Evolutionary conservation across 371 early-diverging fungal genomes (phyloP).

Genomic region (Mucor saturninus): DNA sequence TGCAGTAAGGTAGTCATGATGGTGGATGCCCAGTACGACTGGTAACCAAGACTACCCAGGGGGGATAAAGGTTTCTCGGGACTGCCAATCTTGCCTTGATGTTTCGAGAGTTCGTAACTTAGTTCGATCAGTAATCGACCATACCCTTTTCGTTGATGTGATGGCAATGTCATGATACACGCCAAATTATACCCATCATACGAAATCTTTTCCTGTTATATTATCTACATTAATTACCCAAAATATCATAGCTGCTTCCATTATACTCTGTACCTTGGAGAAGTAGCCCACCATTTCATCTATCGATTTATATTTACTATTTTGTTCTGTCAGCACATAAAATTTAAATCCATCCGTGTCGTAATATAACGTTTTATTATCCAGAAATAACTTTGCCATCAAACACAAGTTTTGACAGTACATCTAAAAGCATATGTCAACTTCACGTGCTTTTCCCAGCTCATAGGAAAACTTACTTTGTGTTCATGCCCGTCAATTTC

Average conservation of each 20-base stretch:
- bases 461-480: slow-evolving; percentile 50
- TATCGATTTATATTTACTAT: slow-evolving; percentile 37
- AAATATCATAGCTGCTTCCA: background rate
- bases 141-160: slow-evolving; percentile 86
- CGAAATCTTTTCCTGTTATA: slow-evolving; percentile 68
- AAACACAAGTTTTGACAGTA: slow-evolving; percentile 97
- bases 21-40: slow-evolving; percentile 76
- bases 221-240: background rate
- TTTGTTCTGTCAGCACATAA: slow-evolving; percentile 87
- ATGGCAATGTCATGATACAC: slow-evolving; percentile 86
- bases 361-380: slow-evolving; percentile 98
- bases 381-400: slow-evolving; percentile 94
- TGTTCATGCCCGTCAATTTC: slow-evolving; percentile 92
- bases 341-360: slow-evolving; percentile 98
- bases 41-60: slow-evolving; percentile 72
- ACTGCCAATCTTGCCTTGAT: slow-evolving; percentile 86
- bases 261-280: slow-evolving; percentile 56
- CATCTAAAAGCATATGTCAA: slow-evolving; percentile 41
- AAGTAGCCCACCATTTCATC: slow-evolving; percentile 72
- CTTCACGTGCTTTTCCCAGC: background rate
- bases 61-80: slow-evolving; percentile 89
- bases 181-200: slow-evolving; percentile 86
- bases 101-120: slow-evolving; percentile 90
- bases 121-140: slow-evolving; percentile 89
- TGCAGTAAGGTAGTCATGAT: slow-evolving; percentile 50